These are phyloP conservation scores for Articulospora tetracladia DNA, from an alignment of 495 filamentous ascomycete genomes.

Conservation along the genomic window DNA sequence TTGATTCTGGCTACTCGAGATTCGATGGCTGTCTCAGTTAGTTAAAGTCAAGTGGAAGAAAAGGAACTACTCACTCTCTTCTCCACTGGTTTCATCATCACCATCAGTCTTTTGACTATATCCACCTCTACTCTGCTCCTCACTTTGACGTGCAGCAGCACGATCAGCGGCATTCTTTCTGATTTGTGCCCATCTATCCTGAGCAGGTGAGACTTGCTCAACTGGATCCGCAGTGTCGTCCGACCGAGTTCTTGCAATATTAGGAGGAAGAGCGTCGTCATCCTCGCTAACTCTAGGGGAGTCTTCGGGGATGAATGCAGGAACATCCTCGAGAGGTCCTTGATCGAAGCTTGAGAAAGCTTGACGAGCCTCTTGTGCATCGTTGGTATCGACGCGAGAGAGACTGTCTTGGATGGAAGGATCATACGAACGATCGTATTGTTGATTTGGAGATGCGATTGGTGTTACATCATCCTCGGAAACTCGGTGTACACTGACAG, in stretches of 20 bases:
- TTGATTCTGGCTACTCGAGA: slow-evolving; percentile 96
- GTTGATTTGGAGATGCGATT: slow-evolving; percentile 21
- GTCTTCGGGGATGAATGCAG: slow-evolving; percentile 75
- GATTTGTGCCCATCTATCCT: slow-evolving; percentile 92
- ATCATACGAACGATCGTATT: slow-evolving; percentile 38
- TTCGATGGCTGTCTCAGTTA: slow-evolving; percentile 71
- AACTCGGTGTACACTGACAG: neutral
- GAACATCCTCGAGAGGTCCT: slow-evolving; percentile 82
- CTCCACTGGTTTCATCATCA: slow-evolving; percentile 85
- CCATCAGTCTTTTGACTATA: slow-evolving; percentile 51
- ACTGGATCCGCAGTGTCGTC: slow-evolving; percentile 12
- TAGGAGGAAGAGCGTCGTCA: slow-evolving; percentile 31
- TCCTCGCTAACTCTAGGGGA: slow-evolving; percentile 45
- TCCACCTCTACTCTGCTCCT: slow-evolving; percentile 47
- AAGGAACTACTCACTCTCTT: slow-evolving; percentile 75
- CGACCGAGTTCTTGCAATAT: slow-evolving; percentile 4
- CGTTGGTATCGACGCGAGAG: slow-evolving; percentile 60
- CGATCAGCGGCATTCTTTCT: slow-evolving; percentile 88
- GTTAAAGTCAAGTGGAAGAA: slow-evolving; percentile 3
- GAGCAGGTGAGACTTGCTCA: slow-evolving; percentile 32
- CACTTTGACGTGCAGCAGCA: slow-evolving; percentile 52
- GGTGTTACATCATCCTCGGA: slow-evolving; percentile 27
- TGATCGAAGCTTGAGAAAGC: slow-evolving; percentile 86
- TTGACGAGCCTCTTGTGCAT: slow-evolving; percentile 60
- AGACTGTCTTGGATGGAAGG: slow-evolving; percentile 49